Base-by-base conservation (phyloP, 768 basidiomycete species). In the Lentinula lateritia region DNA sequence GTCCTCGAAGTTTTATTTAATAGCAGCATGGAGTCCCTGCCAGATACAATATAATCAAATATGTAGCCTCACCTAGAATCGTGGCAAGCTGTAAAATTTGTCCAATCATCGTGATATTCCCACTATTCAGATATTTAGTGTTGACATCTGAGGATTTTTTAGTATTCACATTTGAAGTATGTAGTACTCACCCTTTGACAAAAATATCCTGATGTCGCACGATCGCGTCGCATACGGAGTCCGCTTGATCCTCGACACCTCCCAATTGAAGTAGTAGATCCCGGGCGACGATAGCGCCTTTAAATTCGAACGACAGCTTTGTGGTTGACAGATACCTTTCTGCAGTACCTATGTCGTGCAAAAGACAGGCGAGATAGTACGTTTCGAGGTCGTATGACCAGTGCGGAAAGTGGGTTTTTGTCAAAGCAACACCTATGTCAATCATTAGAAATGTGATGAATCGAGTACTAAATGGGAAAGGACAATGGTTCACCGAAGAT, bases 291-390 rank as follows among this genome's bases (percentile, higher is more conserved):
- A 83, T 80, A 18, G 75, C 82, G 52, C 82, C 80, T 67, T 80
- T 80, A 72, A 81, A 83, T 70, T 84, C 83, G 65, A 84, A 83
- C 13, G 78, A 80, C 69, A 83, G 70, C 62, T 81, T 81, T n/a
- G 83, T 83, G 28, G 77, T 80, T n/a, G 75, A 63, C 50, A 82
- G 71, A 65, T 78, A 83, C 23, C 71, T 72, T 50, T 80, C 75
- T 6, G 79, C 80, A 3, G 80, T 80, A 50, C 82, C 82, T 50
- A 83, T 78, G 65, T 83, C 82, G 65, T 83, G 82, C 61, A 83
- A 71, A 28, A 83, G 71, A 64, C 81, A 82, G 36, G 79, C 71
- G 39, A 83, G 72, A 68, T 78, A 82, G 69, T 80, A 82, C 28
- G 80, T 79, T 73, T 82, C 78, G n/a, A 70, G 68, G 63, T 77